Base-by-base conservation (phyloP, 2,329 filamentous ascomycete species). In the Exophiala dermatitidis region DNA sequence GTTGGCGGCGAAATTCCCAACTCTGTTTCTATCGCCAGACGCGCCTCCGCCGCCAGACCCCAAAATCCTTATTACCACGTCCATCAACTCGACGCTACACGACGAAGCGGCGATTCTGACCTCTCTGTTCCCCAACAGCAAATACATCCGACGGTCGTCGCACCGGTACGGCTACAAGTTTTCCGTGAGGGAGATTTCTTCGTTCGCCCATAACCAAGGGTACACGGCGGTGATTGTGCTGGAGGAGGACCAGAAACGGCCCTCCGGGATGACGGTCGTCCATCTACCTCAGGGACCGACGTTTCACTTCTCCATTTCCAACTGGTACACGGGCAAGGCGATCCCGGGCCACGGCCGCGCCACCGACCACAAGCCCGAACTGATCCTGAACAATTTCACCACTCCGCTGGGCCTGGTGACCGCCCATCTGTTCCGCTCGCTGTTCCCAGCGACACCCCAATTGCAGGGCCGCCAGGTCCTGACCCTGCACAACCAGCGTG, bases 361-460 rank as follows among this genome's bases (percentile, higher is more conserved):
- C 0, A 96, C 91, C 1, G 86, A 88, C 46, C 90, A 96, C 72
- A 89, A 88, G 66, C 90, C 90, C 1, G 91, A 96, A 71, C 77
- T 96, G 30, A 79, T 95, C 34, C 77, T 96, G 48, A 97, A 97
- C 71, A 91, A 93, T 68, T 98, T 98, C 77, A 86, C 87, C 64
- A 98, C 93, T 0, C 89, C 91, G 0, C 78, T 98, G 1, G 93
- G 93, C 72, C 76, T 95, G 6, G 75, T 97, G 37, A 89, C 90
- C 0, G 91, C 90, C 5, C 84, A 89, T 64, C 75, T 96, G 1
- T 93, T 98, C 74, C 80, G 85, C 59, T 82, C 79, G 0, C 71
- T 94, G 30, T 93, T 89, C 70, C 93, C 91, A 0, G 80, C 84
- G 0, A 80, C 82, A 41, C 91, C 93, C 0, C 88, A 97, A 64